Evolutionary conservation across 164 flowering plant species (phyloP).

Genomic region (Magnolia kwangsiensis): DNA sequence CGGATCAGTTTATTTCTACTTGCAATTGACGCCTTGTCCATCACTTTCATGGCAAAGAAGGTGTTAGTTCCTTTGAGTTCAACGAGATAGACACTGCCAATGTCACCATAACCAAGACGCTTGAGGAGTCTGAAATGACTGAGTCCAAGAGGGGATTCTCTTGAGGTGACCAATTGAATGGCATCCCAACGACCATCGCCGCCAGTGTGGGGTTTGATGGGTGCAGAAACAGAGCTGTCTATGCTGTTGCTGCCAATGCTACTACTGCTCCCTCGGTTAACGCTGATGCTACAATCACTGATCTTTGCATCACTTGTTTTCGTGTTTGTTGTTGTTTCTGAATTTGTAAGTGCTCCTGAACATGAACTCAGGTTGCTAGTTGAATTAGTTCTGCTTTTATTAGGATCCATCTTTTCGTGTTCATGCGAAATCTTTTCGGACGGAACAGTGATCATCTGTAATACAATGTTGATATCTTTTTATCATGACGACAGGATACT

Average conservation of each 20-base stretch:
- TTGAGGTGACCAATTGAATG: constrained; percentile 35
- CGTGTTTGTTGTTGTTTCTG: neutral
- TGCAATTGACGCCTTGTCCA: constrained; percentile 73
- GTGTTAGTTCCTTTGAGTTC: constrained; percentile 60
- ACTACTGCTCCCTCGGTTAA: constrained; percentile 19
- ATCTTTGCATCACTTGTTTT: constrained; percentile 7
- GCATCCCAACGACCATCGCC: constrained; percentile 82
- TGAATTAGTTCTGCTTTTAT: neutral
- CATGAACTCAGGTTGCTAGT: neutral
- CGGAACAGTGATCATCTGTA: neutral
- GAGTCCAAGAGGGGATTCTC: constrained; percentile 49
- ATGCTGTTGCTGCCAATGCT: constrained; percentile 24
- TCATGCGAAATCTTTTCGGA: neutral
- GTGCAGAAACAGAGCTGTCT: constrained; percentile 37
- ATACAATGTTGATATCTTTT: neutral
- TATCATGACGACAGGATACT: neutral
- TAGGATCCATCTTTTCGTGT: neutral
- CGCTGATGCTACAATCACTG: constrained; percentile 4
- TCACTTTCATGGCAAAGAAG: constrained; percentile 75
- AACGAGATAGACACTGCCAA: constrained; percentile 74
- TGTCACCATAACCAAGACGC: constrained; percentile 78
- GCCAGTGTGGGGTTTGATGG: constrained; percentile 70
- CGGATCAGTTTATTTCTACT: constrained; percentile 68
- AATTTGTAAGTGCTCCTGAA: neutral
- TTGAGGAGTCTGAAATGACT: constrained; percentile 66